Conservation (phyloP, 163 green algal genomes). For the Chlorella variabilis region DNA sequence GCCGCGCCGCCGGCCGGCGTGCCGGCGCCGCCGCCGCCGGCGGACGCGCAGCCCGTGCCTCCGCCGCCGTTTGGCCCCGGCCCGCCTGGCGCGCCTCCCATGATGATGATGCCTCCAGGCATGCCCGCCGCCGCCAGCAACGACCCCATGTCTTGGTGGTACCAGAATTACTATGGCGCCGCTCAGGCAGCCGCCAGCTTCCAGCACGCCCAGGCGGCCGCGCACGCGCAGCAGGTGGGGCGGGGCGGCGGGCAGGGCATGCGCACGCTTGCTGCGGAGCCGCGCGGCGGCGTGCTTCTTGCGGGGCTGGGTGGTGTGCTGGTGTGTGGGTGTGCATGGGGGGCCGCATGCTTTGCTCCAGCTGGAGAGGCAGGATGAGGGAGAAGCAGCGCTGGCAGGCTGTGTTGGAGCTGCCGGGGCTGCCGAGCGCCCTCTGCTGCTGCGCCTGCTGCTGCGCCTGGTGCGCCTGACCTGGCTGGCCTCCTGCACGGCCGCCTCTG, state of each 20-base stretch:
- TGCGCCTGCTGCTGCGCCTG: background rate
- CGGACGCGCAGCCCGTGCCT: background rate
- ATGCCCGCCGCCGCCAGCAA: background rate
- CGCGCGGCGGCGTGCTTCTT: no score
- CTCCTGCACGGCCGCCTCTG: background rate
- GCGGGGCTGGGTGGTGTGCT: background rate
- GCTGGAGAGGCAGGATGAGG: no score
- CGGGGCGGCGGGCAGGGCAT: background rate
- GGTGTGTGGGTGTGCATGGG: background rate
- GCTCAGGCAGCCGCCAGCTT: background rate
- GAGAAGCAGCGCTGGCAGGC: no score
- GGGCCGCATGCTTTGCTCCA: background rate
- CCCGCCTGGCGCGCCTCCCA: background rate
- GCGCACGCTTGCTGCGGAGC: background rate
- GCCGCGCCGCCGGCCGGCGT: no score
- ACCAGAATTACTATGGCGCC: constrained; percentile 43
- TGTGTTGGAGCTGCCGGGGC: no score
- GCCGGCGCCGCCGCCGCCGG: background rate
- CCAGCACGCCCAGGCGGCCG: constrained; percentile 21
- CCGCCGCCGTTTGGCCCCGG: background rate
- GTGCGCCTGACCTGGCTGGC: background rate
- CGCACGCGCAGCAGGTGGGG: constrained; percentile 7
- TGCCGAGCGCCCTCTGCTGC: background rate
- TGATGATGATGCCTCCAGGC: background rate
- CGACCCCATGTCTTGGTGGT: constrained; percentile 48